These are phyloP conservation scores for Entomophthora muscae DNA, from an alignment of 371 early-diverging fungal species.

Conservation along the genomic window DNA sequence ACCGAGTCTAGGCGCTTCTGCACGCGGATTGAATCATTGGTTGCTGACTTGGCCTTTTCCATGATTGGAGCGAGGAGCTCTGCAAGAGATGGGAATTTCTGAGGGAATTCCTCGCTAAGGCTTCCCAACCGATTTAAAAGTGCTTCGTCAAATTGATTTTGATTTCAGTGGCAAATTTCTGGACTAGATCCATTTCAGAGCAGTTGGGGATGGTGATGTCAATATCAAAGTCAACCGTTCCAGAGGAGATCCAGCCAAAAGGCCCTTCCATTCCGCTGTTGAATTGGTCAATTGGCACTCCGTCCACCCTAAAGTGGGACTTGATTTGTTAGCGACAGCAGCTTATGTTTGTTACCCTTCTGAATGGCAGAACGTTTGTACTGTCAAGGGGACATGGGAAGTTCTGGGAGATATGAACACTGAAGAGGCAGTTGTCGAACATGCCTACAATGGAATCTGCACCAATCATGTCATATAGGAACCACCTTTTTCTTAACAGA, in stretches of 20 bases:
- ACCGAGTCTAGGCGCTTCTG: constrained; percentile 10
- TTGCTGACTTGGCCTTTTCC: constrained; percentile 16
- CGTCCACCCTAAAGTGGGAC: constrained; percentile 77
- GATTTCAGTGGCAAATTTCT: constrained; percentile 55
- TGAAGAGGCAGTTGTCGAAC: constrained; percentile 86
- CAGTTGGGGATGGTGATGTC: constrained; percentile 50
- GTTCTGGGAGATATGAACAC: constrained; percentile 64
- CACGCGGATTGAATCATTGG: constrained; percentile 1
- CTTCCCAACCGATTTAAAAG: constrained; percentile 15
- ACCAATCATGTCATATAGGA: constrained; percentile 75
- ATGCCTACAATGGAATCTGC: constrained; percentile 83
- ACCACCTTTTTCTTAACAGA: constrained; percentile 73
- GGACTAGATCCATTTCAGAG: constrained; percentile 30
- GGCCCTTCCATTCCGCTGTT: constrained; percentile 77
- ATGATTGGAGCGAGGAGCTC: constrained; percentile 15
- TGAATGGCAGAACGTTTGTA: background rate
- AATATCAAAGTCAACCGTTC: constrained; percentile 66
- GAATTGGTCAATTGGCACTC: constrained; percentile 79
- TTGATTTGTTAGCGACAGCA: constrained; percentile 10
- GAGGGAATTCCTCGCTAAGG: constrained; percentile 31
- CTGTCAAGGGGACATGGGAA: background rate
- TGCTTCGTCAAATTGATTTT: constrained; percentile 57
- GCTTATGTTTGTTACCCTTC: background rate
- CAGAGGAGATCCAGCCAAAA: constrained; percentile 84
- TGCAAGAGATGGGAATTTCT: constrained; percentile 21